Percentiles rank a stretch among this genome's conserved stretches.
Conservation (phyloP, 2,329 filamentous ascomycete genomes). For the Fusarium redolens region DNA sequence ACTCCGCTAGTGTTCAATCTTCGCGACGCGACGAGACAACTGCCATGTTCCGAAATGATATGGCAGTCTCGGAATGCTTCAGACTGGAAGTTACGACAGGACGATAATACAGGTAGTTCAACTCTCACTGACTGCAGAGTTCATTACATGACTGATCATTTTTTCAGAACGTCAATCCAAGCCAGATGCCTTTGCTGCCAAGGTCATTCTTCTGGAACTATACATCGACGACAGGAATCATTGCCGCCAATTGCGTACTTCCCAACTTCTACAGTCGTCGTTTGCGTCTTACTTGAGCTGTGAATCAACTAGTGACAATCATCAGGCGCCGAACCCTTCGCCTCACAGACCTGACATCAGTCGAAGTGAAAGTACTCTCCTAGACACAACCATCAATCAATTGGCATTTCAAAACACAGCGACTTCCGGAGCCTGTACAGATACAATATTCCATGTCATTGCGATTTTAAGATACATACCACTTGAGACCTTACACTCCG, state of each 20-base stretch:
- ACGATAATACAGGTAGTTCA: neutral
- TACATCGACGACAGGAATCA: neutral
- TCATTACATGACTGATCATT: fast-evolving
- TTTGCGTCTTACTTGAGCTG: fast-evolving
- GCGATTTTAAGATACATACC: neutral
- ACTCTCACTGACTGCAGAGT: fast-evolving
- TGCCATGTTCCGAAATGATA: neutral
- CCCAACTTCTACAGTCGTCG: neutral
- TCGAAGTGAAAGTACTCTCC: neutral
- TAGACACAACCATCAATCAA: neutral
- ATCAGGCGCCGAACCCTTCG: fast-evolving
- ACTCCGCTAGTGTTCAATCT: fast-evolving
- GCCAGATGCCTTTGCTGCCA: neutral
- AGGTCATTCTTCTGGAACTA: neutral
- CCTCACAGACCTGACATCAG: fast-evolving
- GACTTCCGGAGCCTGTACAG: fast-evolving
- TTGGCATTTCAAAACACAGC: fast-evolving
- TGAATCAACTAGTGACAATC: fast-evolving
- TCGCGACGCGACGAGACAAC: neutral
- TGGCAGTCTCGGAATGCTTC: neutral
- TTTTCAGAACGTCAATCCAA: fast-evolving
- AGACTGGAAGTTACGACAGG: neutral
- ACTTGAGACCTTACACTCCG: neutral
- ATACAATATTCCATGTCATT: neutral
- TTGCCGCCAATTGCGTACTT: neutral